Percentiles rank a stretch among this genome's conserved stretches.
Evolutionary conservation across 495 filamentous ascomycete genomes (phyloP).

Genomic region (Neurospora sublineolata): DNA sequence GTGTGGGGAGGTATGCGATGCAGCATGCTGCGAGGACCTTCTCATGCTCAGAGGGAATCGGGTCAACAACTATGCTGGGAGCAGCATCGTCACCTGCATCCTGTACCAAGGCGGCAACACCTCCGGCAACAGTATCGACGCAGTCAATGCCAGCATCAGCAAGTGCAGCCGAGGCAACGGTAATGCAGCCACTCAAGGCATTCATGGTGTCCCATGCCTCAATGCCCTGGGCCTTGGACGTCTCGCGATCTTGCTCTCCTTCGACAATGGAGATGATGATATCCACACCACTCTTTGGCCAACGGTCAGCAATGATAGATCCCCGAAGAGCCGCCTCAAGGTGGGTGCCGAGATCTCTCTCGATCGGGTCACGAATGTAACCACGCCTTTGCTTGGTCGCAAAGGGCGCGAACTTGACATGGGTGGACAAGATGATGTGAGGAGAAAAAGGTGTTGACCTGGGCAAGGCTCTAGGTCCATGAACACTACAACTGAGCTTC

Average conservation of each 20-base stretch:
- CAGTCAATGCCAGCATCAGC: conserved; percentile 94
- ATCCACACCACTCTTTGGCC: conserved; percentile 94
- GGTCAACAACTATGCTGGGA: conserved; percentile 63
- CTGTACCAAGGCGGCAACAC: conserved; percentile 69
- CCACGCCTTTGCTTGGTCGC: conserved; percentile 70
- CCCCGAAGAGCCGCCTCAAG: conserved; percentile 82
- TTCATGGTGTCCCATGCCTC: conserved; percentile 66
- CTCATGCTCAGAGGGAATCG: conserved; percentile 69
- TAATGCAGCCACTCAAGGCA: conserved; percentile 84
- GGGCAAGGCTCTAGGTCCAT: conserved; percentile 84
- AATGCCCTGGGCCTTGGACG: conserved; percentile 41
- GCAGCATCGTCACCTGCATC: conserved; percentile 20
- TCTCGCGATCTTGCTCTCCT: conserved; percentile 53
- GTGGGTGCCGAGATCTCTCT: conserved; percentile 84
- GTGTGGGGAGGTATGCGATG: conserved; percentile 74
- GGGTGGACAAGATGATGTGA: conserved; percentile 77
- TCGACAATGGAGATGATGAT: conserved; percentile 86
- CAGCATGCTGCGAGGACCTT: conserved; percentile 70
- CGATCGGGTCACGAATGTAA: conserved; percentile 74
- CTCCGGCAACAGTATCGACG: conserved; percentile 79
- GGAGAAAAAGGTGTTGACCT: conserved; percentile 81
- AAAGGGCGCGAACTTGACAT: conserved; percentile 94
- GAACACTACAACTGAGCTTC: conserved; percentile 84
- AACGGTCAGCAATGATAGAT: conserved; percentile 79
- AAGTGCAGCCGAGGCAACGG: conserved; percentile 88